Evolutionary conservation across 139 green algal genomes (phyloP), one percentile per base, ranked within the genome.

Genomic region (Tetratostichococcus sp.): DNA sequence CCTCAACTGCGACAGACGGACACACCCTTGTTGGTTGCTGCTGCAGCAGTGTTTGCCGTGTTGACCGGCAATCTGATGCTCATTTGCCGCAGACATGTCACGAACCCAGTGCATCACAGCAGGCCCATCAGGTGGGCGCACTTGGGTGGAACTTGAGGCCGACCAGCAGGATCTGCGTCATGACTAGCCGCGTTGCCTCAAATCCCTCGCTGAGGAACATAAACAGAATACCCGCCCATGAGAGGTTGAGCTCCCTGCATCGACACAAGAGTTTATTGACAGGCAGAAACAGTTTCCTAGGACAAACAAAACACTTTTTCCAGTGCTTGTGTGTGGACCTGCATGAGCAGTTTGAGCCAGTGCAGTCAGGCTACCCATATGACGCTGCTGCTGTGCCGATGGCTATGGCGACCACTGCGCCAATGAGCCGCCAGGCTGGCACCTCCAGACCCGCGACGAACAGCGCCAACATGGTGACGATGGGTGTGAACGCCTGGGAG

Each of bases 111-210:
- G 39, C 39, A 50, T 11, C 39, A 50, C 39, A 50, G 8, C 39
- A 50, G 39, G 8, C 6, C 11, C 39, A 6, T 62, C 22, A 62
- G 14, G 19, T 39, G 35, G 1, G 70, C 83, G 73, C 75, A 87
- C 82, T 94, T 19, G 93, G 92, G 75, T 97, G 89, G 76, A 97
- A 95, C 69, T 91, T 92, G 35, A 92, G 81, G 1, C 92, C 93
- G 28, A 86, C 83, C 6, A 97, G 85, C 70, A 97, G 86, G 66
- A 88, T 85, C 80, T 95, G 92, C 0, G 93, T 97, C 86, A 96
- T 93, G 25, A 97, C 92, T 62, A 97, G 79, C 0, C 92, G 83
- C 17, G 88, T 80, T 1, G 89, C 82, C 74, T 97, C 93, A 28
- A 82, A 84, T 0, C 83, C 82, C 73, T 97, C 93, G 17, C 79